phyloP scores from a whole-genome alignment of 176 grass and related monocot genomes.

The Aegilops tauschii region DNA sequence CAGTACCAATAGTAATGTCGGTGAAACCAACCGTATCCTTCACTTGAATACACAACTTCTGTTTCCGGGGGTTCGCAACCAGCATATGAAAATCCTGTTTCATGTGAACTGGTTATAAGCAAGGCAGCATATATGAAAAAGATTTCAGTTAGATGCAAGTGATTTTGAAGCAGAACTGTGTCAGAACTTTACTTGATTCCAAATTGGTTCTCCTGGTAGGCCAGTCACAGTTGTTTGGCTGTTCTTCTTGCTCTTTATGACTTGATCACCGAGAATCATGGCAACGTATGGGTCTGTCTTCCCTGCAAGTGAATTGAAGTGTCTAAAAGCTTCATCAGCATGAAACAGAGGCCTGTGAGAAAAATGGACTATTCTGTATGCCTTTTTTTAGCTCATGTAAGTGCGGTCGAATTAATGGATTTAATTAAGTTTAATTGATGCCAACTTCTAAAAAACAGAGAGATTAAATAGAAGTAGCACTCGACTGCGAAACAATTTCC shows the following conservation, averaged over 20 bases:
- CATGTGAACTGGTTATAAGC: conserved; percentile 10
- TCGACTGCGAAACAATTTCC: neutral
- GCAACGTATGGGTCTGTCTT: conserved; percentile 98
- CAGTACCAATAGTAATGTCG: conserved; percentile 73
- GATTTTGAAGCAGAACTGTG: neutral
- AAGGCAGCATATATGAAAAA: neutral
- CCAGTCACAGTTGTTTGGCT: conserved; percentile 96
- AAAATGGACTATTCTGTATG: neutral
- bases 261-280: conserved; percentile 85
- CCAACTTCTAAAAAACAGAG: neutral
- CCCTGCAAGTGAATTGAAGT: conserved; percentile 43
- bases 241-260: conserved; percentile 97
- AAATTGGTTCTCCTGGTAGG: conserved; percentile 82
- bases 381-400: too few relatives aligned
- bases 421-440: neutral
- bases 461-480: neutral
- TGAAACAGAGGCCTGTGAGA: neutral
- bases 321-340: neutral
- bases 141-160: conserved; percentile 6
- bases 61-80: conserved; percentile 70
- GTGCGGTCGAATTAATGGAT: too few relatives aligned
- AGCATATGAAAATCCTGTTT: conserved; percentile 91
- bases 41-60: conserved; percentile 77
- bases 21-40: conserved; percentile 85
- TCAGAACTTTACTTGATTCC: conserved; percentile 82